phyloP scores from a whole-genome alignment of 225 moss, liverwort and hornwort genomes.

The Climacium dendroides region DNA sequence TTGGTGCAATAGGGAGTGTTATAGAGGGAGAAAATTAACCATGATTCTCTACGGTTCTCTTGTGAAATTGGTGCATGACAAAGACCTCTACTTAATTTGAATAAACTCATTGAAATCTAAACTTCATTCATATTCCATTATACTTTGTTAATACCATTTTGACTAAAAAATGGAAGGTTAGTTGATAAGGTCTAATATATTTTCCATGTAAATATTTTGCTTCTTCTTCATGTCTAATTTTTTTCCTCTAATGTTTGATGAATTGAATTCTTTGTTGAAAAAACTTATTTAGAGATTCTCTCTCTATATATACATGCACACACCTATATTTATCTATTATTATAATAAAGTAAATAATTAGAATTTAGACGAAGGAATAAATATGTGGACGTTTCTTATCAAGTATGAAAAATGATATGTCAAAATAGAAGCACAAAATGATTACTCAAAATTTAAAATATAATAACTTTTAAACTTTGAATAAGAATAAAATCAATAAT shows the following conservation, averaged over 20 bases:
- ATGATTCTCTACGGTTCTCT: background rate
- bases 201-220: background rate
- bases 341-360: background rate
- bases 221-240: background rate
- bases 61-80: fast-evolving
- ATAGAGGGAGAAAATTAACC: background rate
- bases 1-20: background rate
- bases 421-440: background rate
- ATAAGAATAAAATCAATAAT: too few relatives aligned
- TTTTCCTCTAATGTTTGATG: background rate
- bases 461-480: fast-evolving
- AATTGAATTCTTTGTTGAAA: background rate
- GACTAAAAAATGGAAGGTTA: background rate
- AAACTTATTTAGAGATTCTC: too few relatives aligned
- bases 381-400: background rate
- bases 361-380: background rate
- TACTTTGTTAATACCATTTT: too few relatives aligned
- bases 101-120: background rate
- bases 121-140: background rate
- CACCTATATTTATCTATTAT: too few relatives aligned
- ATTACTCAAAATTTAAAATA: background rate
- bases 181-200: background rate
- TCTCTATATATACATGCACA: too few relatives aligned
- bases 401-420: background rate
- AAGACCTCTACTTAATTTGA: too few relatives aligned